Evolutionary conservation across 2,329 filamentous ascomycete species (phyloP), one percentile per base, ranked within the genome.

Genomic region (Colletotrichum siamense): DNA sequence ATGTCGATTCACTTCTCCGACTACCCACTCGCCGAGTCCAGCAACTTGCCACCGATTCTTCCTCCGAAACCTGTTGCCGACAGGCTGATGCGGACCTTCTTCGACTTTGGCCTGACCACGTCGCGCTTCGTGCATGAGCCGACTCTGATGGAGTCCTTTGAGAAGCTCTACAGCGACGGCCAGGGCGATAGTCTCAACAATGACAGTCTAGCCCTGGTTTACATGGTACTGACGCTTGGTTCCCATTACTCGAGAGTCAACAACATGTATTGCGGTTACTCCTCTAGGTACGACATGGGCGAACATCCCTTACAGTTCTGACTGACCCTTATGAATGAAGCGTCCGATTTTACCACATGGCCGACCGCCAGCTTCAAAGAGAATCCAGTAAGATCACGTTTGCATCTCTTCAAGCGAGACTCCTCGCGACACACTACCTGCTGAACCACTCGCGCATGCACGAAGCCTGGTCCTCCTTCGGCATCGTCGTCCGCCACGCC

Each of bases 401-500:
- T 30, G 64, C 44, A 32, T 67, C 64, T 8, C 44, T 67, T 0
- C 64, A 67, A 18, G 61, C 61, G 5, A 1, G 61, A 0, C 18
- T 64, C 0, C 61, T 64, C 30, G 61, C 30, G 24, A 39, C 61
- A 13, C 61, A 64, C 24, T 64, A 64, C 24, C 61, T 64, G 10
- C 32, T 64, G 1, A 64, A 64, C 22, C 61, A 64, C 32, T 64
- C 32, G 4, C 61, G 61, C 8, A 64, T 64, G 61, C 61, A 64
- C 2, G 64, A 67, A n/a, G 64, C 64, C 12, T 67, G 64, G 64
- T 67, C 64, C n/a, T 67, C 64, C 0, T 55, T 67, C 28, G 64
- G 64, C 44, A 67, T 67, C 44, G 64, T 67, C 39, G 28, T 67
- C 28, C 64, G 64, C 28, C 64, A 67, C n/a, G 61, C 61, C 61